phyloP scores from a whole-genome alignment of 2,329 filamentous ascomycete genomes.

The Fusarium beomiforme region DNA sequence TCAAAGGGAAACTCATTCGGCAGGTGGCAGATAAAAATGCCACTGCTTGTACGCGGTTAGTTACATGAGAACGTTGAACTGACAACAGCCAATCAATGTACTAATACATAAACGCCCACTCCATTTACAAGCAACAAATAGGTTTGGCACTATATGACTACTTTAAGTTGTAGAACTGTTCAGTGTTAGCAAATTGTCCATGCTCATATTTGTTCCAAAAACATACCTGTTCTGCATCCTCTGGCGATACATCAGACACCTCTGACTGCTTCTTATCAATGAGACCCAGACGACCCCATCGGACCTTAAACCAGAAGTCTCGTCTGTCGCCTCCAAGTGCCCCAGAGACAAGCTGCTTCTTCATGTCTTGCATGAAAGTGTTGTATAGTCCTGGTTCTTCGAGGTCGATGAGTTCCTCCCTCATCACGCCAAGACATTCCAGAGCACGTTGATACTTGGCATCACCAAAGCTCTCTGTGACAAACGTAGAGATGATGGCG shows the following conservation, averaged over 20 bases:
- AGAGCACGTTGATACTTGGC: constrained; percentile 77
- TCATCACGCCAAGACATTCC: constrained; percentile 81
- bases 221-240: constrained; percentile 74
- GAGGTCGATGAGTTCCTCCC: constrained; percentile 77
- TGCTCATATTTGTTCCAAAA: not conserved
- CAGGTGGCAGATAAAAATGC: not conserved
- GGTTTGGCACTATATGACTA: constrained; percentile 25
- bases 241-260: constrained; percentile 71
- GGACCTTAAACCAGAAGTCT: constrained; percentile 84
- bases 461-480: constrained; percentile 80
- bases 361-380: constrained; percentile 74
- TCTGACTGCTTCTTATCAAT: constrained; percentile 73
- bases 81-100: constrained; percentile 5
- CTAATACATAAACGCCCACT: not conserved
- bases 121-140: not conserved
- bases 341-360: constrained; percentile 74
- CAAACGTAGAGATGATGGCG: constrained; percentile 72
- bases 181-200: constrained; percentile 38
- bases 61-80: not conserved
- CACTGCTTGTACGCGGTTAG: not conserved
- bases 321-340: constrained; percentile 79
- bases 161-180: constrained; percentile 52
- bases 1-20: not conserved
- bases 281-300: constrained; percentile 74
- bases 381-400: constrained; percentile 85